phyloP scores from a whole-genome alignment of 106 monocot genomes.

The Dendrobium officinale region DNA sequence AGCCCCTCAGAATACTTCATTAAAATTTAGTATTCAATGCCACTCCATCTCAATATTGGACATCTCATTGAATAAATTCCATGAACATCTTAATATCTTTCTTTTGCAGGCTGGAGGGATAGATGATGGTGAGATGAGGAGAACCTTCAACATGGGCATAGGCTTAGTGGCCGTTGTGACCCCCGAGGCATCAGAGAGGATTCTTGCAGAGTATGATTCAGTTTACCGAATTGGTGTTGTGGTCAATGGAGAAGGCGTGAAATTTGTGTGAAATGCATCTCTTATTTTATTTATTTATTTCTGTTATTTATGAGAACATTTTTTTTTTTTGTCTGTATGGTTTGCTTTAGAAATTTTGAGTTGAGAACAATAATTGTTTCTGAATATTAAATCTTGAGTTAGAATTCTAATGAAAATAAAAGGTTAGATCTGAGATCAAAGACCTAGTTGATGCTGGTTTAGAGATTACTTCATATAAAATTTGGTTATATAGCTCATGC shows the following conservation, averaged over 20 bases:
- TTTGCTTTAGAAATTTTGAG: background rate
- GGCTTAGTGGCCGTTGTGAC: conserved; percentile 84
- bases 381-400: too few species aligned
- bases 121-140: conserved; percentile 87
- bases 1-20: background rate
- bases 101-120: conserved; percentile 65
- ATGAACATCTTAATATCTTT: background rate
- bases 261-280: conserved; percentile 20
- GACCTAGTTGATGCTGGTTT: too few species aligned
- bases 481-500: too few species aligned
- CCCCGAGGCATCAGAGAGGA: conserved; percentile 42
- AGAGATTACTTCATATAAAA: too few species aligned
- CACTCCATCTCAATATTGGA: too few species aligned
- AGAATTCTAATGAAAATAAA: too few species aligned
- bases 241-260: conserved; percentile 56
- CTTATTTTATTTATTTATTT: background rate
- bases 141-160: conserved; percentile 97
- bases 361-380: too few species aligned
- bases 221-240: conserved; percentile 76
- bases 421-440: too few species aligned
- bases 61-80: background rate
- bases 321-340: background rate
- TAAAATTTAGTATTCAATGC: background rate
- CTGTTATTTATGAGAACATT: too few species aligned
- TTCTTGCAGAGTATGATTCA: conserved; percentile 45